Evolutionary conservation across 139 green algal species (phyloP), one percentile per base, ranked within the genome.

Genomic region (Edaphochlamys debaryana): DNA sequence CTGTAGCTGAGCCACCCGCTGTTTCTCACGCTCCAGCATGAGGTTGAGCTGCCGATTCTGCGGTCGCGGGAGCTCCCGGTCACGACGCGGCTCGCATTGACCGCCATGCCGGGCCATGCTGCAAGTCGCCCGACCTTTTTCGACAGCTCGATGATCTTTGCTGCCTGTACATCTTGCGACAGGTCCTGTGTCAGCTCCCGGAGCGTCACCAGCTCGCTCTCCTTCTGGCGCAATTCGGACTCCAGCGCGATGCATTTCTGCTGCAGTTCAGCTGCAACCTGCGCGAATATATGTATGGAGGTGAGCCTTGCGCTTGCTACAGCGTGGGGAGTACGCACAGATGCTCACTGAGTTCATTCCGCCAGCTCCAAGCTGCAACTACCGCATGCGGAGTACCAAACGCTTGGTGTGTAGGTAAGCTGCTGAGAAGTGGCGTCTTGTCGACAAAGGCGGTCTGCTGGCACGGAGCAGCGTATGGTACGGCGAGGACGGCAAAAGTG

Each of bases 81-180:
- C n/a, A n/a, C n/a, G n/a, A n/a, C n/a, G n/a, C n/a, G n/a, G n/a
- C n/a, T n/a, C n/a, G n/a, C n/a, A n/a, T n/a, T n/a, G n/a, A n/a
- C n/a, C n/a, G n/a, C n/a, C n/a, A n/a, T n/a, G n/a, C n/a, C n/a
- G n/a, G n/a, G n/a, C n/a, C n/a, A n/a, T n/a, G n/a, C n/a, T n/a
- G n/a, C n/a, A 22, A 11, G 32, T 25, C 58, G n/a, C n/a, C n/a
- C 9, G 25, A 91, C 89, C 89, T 93, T 93, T 38, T 91, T 91
- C 2, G 90, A 92, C 54, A 93, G 70, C 41, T 94, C 90, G 13
- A 94, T 91, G 38, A 94, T 88, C 38, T 90, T 94, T 11, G 84
- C 85, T 19, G 88, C 77, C 66, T 94, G 90, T 32, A 88, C 68
- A 76, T 94, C 90, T n/a, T 86, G 71, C 1, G 69, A 71, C 38